Evolutionary conservation across 2,329 filamentous ascomycete genomes (phyloP), one percentile per base, ranked within the genome.

Genomic region (Cryphonectria naterciae): DNA sequence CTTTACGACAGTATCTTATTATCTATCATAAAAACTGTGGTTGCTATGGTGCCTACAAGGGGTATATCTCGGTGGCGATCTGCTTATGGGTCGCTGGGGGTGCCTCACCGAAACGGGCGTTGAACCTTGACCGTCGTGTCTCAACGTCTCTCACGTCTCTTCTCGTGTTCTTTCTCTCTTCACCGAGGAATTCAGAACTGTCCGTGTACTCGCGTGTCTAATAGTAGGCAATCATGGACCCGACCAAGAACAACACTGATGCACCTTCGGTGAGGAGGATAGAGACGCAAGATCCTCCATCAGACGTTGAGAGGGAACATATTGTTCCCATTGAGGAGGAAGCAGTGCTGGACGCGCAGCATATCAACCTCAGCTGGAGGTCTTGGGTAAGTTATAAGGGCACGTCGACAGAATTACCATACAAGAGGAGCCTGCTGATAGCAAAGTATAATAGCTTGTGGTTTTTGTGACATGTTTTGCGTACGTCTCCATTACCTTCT

Each of bases 361-460:
- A 86, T 74, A 78, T 88, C 73, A 78, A 83, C 64, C 77, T 88
- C 17, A 84, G 85, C 56, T 89, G 86, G 86, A 81, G 85, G 73
- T 87, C 85, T 68, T 89, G 86, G 85, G 81, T 82, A 74, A 56
- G 79, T 75, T 10, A 39, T 7, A 35, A 60, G 4, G 13, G 35
- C 19, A 17, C 25, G 37, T 52, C 74, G 39, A 8, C 37, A 43
- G n/a, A 13, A 15, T 32, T 13, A 4, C 4, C 7, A 11, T n/a
- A 13, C 35, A 25, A 17, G n/a, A 8, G n/a, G 15, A 43, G 22
- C 10, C 2, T 28, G 1, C 60, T 64, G 19, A 63, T n/a, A 8
- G 19, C 19, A n/a, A 25, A n/a, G 1, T 60, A 10, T n/a, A n/a
- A 49, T 10, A 79, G 79, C 74, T 82, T 25, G 79, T 81, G 6